These are phyloP conservation scores for Mortierella sp. DNA, from an alignment of 371 early-diverging fungal species.

Conservation along the genomic window DNA sequence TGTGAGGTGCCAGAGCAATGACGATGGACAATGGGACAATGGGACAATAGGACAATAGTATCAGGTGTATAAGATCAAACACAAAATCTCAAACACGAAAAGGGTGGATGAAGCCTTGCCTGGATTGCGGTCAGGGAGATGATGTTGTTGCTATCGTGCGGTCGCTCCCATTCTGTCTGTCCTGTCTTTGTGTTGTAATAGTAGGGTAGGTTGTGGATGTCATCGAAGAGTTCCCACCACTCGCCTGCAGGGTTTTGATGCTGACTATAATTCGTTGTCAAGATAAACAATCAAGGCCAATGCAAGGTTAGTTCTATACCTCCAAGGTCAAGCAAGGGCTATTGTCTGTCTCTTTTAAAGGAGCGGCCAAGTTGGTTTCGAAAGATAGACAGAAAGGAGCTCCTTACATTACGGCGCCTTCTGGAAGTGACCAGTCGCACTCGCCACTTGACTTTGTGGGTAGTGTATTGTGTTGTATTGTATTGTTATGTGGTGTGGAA, in stretches of 20 bases:
- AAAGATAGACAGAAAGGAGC: neutral
- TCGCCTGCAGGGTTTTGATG: constrained; percentile 79
- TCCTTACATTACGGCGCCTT: constrained; percentile 64
- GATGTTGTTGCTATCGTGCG: constrained; percentile 74
- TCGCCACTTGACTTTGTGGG: constrained; percentile 63
- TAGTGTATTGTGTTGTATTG: too few relatives aligned
- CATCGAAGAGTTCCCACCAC: constrained; percentile 97
- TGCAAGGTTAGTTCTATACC: neutral
- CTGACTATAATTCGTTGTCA: constrained; percentile 52
- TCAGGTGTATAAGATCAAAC: neutral
- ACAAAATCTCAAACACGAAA: constrained; percentile 9
- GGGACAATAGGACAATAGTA: too few relatives aligned
- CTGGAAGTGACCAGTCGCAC: constrained; percentile 65
- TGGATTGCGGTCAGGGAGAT: constrained; percentile 84
- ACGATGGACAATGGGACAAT: neutral
- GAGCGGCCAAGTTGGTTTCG: neutral
- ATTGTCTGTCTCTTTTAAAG: neutral
- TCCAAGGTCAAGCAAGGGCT: neutral
- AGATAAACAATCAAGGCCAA: neutral
- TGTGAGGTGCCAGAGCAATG: neutral
- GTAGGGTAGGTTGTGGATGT: constrained; percentile 83
- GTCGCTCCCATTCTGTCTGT: constrained; percentile 90
- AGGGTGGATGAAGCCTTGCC: constrained; percentile 43
- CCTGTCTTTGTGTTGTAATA: constrained; percentile 90
- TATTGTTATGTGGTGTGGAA: too few relatives aligned